A percentile compares a stretch with the other conserved stretches of the same genome.
These are phyloP conservation scores for Linnemannia exigua DNA, from an alignment of 192 early-diverging fungal species.

Conservation along the genomic window DNA sequence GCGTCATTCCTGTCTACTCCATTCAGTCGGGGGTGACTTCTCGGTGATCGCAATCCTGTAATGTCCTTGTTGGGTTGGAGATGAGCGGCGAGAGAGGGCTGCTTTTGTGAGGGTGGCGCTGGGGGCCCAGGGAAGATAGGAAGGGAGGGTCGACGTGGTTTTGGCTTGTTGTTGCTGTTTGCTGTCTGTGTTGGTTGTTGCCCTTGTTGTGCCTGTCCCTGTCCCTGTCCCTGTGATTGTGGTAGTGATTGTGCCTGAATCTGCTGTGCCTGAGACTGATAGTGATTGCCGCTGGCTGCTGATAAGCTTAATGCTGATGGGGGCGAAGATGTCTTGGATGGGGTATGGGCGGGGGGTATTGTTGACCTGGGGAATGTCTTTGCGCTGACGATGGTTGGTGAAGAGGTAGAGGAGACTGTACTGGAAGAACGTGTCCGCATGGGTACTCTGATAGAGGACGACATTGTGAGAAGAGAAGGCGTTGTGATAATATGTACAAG, in stretches of 20 bases:
- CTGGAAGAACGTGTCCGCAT: conserved; percentile 37
- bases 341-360: not conserved
- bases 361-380: not conserved
- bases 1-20: not conserved
- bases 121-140: not conserved
- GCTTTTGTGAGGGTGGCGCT: conserved; percentile 6
- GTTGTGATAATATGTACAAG: conserved; percentile 2
- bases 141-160: conserved; percentile 40
- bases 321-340: not conserved
- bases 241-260: not conserved
- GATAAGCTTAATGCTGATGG: not conserved
- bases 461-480: not conserved
- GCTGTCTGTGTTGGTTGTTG: not conserved
- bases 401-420: conserved; percentile 15
- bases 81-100: not conserved
- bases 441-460: conserved; percentile 21
- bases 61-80: conserved; percentile 2
- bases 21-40: conserved; percentile 10
- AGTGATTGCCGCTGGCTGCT: not conserved
- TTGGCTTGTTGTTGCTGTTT: not conserved
- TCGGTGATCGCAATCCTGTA: not conserved
- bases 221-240: not conserved
- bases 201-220: not conserved
- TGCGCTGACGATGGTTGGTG: not conserved
- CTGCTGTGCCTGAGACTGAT: not conserved